Percentiles rank a stretch among this genome's conserved stretches.
phyloP scores from a whole-genome alignment of 2,329 filamentous ascomycete genomes.

The Colletotrichum sp. region DNA sequence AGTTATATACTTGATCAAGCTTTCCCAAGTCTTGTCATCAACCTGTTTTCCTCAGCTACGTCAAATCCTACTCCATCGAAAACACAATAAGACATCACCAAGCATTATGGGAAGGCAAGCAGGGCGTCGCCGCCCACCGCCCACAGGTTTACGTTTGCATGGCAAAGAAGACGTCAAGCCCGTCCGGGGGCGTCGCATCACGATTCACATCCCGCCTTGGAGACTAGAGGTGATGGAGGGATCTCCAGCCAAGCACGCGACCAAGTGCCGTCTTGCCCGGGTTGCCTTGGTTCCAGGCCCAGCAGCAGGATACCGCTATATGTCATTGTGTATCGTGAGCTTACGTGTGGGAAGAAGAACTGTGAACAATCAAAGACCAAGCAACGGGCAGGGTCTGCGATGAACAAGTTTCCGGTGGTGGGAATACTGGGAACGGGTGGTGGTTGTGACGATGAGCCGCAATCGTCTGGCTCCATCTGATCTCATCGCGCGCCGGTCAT shows the following conservation, averaged over 20 bases:
- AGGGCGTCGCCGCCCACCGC: too few species aligned
- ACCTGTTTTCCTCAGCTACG: neutral
- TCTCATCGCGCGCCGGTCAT: conserved; percentile 12
- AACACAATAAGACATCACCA: neutral
- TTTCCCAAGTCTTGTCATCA: neutral
- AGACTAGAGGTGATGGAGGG: neutral
- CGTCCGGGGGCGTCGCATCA: neutral
- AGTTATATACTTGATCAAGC: conserved; percentile 1
- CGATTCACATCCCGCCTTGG: neutral
- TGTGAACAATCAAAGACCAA: neutral
- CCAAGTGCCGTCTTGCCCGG: conserved; percentile 1
- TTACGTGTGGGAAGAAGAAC: neutral
- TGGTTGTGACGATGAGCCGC: neutral
- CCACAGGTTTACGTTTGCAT: neutral
- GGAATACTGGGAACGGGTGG: neutral
- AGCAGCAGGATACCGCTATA: neutral
- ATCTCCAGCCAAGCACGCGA: conserved; percentile 5
- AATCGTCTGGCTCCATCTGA: neutral
- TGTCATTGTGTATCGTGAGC: neutral
- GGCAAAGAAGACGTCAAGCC: neutral
- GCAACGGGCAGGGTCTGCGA: neutral
- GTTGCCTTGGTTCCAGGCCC: neutral
- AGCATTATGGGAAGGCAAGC: neutral
- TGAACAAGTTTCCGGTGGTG: neutral
- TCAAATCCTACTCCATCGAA: conserved; percentile 7